Conservation (phyloP, 1,139 yeast species). For the Scheffersomyces segobiensis region DNA sequence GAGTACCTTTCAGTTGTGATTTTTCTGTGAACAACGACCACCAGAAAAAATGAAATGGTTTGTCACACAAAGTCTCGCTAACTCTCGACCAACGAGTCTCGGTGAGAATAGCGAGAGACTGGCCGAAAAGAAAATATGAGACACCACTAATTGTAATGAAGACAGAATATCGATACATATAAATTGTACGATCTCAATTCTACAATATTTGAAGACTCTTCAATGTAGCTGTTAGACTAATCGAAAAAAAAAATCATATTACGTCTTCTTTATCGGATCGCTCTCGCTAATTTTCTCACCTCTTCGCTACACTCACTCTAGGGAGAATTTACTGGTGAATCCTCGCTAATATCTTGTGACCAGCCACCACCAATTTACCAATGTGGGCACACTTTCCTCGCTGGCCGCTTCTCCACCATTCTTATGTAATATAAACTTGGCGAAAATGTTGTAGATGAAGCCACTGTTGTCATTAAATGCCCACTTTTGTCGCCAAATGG, state of each 20-base stretch:
- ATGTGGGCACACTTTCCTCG: background rate
- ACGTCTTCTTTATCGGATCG: background rate
- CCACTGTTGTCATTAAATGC: background rate
- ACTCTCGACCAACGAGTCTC: background rate
- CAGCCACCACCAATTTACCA: too few species aligned
- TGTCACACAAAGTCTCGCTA: background rate
- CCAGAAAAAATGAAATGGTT: background rate
- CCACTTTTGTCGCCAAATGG: background rate
- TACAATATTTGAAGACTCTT: background rate
- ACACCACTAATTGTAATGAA: constrained; percentile 47
- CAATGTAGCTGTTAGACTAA: background rate
- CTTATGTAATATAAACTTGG: background rate
- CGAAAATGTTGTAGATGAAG: background rate
- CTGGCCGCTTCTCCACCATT: background rate
- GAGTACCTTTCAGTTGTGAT: background rate
- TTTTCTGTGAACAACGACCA: background rate
- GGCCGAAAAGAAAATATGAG: constrained; percentile 78
- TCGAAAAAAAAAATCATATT: background rate
- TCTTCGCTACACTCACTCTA: background rate
- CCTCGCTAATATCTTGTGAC: background rate
- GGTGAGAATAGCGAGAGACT: background rate
- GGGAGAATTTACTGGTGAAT: background rate
- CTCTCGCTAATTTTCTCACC: background rate
- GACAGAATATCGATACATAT: background rate
- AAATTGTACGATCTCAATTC: background rate